Conservation (phyloP, 2,329 filamentous ascomycete genomes). For the Diaporthe longicolla region DNA sequence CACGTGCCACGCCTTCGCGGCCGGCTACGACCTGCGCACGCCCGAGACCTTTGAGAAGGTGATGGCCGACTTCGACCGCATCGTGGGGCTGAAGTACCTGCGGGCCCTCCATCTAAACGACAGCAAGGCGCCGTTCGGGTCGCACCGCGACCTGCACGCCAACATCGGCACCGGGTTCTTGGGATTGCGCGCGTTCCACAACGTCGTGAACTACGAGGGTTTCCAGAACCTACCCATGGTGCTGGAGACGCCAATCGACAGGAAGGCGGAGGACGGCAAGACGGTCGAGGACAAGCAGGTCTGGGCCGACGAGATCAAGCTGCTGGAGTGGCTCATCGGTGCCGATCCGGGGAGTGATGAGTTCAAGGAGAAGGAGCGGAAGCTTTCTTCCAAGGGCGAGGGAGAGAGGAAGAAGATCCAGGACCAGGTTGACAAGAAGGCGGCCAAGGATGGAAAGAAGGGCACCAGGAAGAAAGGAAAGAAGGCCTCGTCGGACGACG, state of each 20-base stretch:
- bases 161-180: conserved; percentile 97
- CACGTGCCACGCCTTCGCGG: conserved; percentile 96
- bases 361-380: conserved; percentile 76
- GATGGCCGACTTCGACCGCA: conserved; percentile 80
- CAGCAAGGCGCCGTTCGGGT: conserved; percentile 88
- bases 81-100: conserved; percentile 85
- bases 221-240: conserved; percentile 90
- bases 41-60: conserved; percentile 81
- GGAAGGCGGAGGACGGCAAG: conserved; percentile 75
- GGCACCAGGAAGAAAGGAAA: conserved; percentile 55
- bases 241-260: conserved; percentile 94
- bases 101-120: conserved; percentile 94
- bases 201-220: conserved; percentile 84
- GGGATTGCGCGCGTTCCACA: conserved; percentile 90
- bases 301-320: conserved; percentile 95
- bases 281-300: conserved; percentile 82
- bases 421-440: conserved; percentile 84
- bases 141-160: conserved; percentile 90
- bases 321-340: conserved; percentile 89
- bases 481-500: conserved; percentile 52
- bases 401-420: conserved; percentile 81
- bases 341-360: conserved; percentile 83
- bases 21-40: conserved; percentile 89
- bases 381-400: conserved; percentile 77
- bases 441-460: conserved; percentile 69